These are phyloP conservation scores for Ogataea methylovora DNA, from an alignment of 805 yeast genomes.

Conservation along the genomic window DNA sequence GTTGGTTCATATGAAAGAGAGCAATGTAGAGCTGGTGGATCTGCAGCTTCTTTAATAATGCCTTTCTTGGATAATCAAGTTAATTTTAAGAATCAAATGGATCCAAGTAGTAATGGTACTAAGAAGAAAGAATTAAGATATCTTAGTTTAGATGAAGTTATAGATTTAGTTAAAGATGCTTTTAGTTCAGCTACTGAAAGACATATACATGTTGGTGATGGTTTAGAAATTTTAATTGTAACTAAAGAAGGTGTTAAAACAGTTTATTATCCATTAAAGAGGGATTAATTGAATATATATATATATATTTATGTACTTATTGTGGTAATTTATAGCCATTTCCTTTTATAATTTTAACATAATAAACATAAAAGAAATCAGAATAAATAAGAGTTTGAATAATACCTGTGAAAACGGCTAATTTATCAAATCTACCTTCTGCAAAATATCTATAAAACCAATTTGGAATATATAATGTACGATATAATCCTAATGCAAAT, in stretches of 20 bases:
- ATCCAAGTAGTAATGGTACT: conserved; percentile 67
- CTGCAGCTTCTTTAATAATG: conserved; percentile 93
- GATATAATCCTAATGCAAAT: conserved; percentile 85
- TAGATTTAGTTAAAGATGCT: conserved; percentile 85
- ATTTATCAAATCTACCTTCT: conserved; percentile 58
- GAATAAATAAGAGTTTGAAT: conserved; percentile 85
- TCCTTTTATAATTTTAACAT: conserved; percentile 72
- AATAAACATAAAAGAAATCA: conserved; percentile 92
- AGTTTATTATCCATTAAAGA: conserved; percentile 79
- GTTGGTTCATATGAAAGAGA: conserved; percentile 97
- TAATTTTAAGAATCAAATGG: conserved; percentile 87
- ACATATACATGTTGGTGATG: conserved; percentile 98
- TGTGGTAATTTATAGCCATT: conserved; percentile 56
- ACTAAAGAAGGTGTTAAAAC: conserved; percentile 88
- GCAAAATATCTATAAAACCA: conserved; percentile 83
- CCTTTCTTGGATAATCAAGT: conserved; percentile 98
- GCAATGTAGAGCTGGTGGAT: conserved; percentile 97
- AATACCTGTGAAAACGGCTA: conserved; percentile 73
- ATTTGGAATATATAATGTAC: conserved; percentile 87
- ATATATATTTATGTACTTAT: conserved; percentile 4
- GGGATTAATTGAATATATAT: conserved; percentile 45
- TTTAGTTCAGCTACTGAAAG: conserved; percentile 96
- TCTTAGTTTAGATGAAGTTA: conserved; percentile 75
- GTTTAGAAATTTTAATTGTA: conserved; percentile 81
- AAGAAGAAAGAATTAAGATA: conserved; percentile 54